Evolutionary conservation across 768 basidiomycete species (phyloP).

Genomic region (Podaxis mareebaensis): DNA sequence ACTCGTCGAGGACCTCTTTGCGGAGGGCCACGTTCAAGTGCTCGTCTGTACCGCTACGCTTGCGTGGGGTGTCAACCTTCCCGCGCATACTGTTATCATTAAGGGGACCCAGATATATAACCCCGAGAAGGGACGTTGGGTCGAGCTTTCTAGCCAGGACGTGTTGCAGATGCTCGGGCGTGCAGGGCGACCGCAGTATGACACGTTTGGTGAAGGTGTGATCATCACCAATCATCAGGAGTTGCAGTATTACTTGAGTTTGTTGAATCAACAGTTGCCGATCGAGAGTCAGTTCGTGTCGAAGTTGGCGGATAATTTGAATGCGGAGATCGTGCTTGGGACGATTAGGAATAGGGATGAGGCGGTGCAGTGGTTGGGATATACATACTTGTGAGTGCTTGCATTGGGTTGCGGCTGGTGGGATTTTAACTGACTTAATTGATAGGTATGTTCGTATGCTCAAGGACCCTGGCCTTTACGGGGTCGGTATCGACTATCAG

Average conservation of each 20-base stretch:
- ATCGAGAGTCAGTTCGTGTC: constrained; percentile 95
- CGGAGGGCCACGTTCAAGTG: constrained; percentile 89
- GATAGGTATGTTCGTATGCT: constrained; percentile 93
- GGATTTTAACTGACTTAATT: constrained; percentile 13
- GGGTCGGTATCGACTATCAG: constrained; percentile 86
- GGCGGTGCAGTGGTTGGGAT: constrained; percentile 96
- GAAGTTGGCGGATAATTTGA: constrained; percentile 92
- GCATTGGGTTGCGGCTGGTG: background rate
- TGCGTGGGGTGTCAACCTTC: constrained; percentile 99
- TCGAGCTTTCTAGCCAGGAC: constrained; percentile 93
- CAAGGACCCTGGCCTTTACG: constrained; percentile 82
- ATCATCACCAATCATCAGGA: constrained; percentile 99
- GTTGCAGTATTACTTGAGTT: constrained; percentile 92
- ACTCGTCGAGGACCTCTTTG: constrained; percentile 92
- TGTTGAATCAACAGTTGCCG: constrained; percentile 96
- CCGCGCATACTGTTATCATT: constrained; percentile 97
- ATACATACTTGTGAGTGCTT: constrained; percentile 80
- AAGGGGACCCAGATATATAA: constrained; percentile 99
- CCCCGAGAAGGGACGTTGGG: constrained; percentile 98
- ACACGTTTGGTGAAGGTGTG: constrained; percentile 95
- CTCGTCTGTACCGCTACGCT: constrained; percentile 97
- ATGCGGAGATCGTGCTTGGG: constrained; percentile 92
- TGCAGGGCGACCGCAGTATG: constrained; percentile 96
- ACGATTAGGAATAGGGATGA: constrained; percentile 95
- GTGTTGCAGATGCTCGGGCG: constrained; percentile 98